Conservation (phyloP, 352 stramenopile genomes). For the Phytophthora colocasiae region DNA sequence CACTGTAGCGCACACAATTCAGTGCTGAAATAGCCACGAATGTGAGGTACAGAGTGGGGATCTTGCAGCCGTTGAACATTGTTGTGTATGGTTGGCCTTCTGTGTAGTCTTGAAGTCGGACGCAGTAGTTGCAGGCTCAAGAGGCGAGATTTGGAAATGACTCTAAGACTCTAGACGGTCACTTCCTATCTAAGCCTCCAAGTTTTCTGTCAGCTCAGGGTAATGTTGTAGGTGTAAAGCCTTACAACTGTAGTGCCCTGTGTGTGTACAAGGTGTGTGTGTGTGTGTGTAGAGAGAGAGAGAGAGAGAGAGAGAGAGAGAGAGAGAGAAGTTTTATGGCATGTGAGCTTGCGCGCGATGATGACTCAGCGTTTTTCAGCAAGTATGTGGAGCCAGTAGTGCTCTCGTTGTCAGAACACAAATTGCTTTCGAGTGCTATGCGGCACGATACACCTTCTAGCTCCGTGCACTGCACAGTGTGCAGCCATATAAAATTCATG, state of each 20-base stretch:
- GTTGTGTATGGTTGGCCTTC: background rate
- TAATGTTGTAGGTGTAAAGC: no score
- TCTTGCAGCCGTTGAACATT: constrained; percentile 24
- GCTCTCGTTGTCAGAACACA: background rate
- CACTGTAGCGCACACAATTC: constrained; percentile 1
- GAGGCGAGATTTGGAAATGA: constrained; percentile 18
- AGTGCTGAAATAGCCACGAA: constrained; percentile 5
- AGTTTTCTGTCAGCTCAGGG: background rate
- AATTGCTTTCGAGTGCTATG: background rate
- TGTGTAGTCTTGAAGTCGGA: background rate
- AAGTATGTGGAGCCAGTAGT: background rate
- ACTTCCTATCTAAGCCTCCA: background rate
- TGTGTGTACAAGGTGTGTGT: no score
- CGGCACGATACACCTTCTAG: no score
- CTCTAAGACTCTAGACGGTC: background rate
- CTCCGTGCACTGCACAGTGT: no score
- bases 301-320: no score
- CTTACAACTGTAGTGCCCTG: no score
- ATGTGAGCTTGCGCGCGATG: background rate
- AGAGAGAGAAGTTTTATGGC: background rate
- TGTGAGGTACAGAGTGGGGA: constrained; percentile 18
- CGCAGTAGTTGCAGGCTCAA: background rate
- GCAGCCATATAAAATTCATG: no score
- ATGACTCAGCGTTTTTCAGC: background rate
- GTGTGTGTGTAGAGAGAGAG: no score